phyloP scores from a whole-genome alignment of 768 basidiomycete species.

The Trametes gibbosa region DNA sequence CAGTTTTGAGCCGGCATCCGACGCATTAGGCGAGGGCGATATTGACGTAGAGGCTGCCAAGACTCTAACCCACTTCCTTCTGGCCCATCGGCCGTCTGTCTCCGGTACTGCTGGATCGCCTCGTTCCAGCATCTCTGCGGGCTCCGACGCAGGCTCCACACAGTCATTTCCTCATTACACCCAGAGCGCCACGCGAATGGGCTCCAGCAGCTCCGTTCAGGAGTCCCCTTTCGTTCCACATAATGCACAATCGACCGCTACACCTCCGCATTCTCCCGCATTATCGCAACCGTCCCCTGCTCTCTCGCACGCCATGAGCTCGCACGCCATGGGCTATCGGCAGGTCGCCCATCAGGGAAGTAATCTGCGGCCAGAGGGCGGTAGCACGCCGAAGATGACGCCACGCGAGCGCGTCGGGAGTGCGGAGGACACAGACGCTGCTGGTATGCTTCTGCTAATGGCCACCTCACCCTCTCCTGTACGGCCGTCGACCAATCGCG shows the following conservation, averaged over 20 bases:
- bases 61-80: slow-evolving; percentile 68
- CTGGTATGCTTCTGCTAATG: slow-evolving; percentile 81
- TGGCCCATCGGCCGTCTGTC: slow-evolving; percentile 63
- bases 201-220: slow-evolving; percentile 36
- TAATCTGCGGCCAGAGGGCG: slow-evolving; percentile 15
- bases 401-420: slow-evolving; percentile 15
- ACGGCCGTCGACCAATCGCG: slow-evolving; percentile 47
- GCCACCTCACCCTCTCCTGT: slow-evolving; percentile 84
- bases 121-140: slow-evolving; percentile 66
- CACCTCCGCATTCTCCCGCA: slow-evolving; percentile 31
- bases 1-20: slow-evolving; percentile 12
- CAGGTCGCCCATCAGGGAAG: slow-evolving; percentile 10
- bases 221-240: slow-evolving; percentile 34
- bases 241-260: slow-evolving; percentile 32
- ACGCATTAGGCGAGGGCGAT: slow-evolving; percentile 20
- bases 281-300: slow-evolving; percentile 17
- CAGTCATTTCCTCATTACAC: slow-evolving; percentile 63
- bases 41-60: slow-evolving; percentile 82
- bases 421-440: slow-evolving; percentile 66
- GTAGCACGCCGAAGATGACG: slow-evolving; percentile 25
- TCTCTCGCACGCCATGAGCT: slow-evolving; percentile 18
- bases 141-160: slow-evolving; percentile 61
- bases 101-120: slow-evolving; percentile 60
- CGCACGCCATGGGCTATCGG: slow-evolving; percentile 20
- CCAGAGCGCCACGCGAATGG: slow-evolving; percentile 63